Conservation (phyloP, 345 rosid genomes). For the Xanthoceras sorbifolium region DNA sequence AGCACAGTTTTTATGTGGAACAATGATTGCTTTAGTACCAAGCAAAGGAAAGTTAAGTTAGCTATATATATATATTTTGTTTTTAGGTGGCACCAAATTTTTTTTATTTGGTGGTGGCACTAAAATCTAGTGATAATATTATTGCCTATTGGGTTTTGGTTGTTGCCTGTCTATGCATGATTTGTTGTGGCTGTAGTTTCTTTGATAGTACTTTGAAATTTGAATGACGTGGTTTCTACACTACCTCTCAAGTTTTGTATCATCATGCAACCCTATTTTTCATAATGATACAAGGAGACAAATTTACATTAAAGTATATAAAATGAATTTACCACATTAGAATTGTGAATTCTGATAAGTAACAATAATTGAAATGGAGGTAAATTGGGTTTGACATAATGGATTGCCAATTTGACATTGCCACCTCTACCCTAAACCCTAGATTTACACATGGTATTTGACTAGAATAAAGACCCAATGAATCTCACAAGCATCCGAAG, state of each 20-base stretch:
- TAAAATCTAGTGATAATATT: too few species aligned
- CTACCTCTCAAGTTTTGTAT: conserved; percentile 2
- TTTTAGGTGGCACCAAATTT: neutral
- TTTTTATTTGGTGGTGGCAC: too few species aligned
- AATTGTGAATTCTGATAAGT: too few species aligned
- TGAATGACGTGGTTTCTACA: neutral
- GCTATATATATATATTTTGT: too few species aligned
- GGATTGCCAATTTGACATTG: too few species aligned
- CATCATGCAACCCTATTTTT: neutral
- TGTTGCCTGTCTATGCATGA: neutral
- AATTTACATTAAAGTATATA: too few species aligned
- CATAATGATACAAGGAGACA: neutral
- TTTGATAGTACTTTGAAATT: neutral
- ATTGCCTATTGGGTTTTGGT: neutral
- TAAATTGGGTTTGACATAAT: too few species aligned
- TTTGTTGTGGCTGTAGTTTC: neutral
- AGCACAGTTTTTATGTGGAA: neutral
- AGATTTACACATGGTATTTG: too few species aligned
- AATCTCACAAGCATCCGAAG: neutral
- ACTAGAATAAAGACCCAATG: neutral
- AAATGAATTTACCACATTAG: too few species aligned
- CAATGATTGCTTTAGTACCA: neutral
- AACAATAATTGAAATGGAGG: too few species aligned
- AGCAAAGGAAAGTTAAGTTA: neutral
- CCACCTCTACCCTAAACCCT: too few species aligned